Base-by-base conservation (phyloP, 345 rosid genomes). In the Euphorbia pulcherrima region DNA sequence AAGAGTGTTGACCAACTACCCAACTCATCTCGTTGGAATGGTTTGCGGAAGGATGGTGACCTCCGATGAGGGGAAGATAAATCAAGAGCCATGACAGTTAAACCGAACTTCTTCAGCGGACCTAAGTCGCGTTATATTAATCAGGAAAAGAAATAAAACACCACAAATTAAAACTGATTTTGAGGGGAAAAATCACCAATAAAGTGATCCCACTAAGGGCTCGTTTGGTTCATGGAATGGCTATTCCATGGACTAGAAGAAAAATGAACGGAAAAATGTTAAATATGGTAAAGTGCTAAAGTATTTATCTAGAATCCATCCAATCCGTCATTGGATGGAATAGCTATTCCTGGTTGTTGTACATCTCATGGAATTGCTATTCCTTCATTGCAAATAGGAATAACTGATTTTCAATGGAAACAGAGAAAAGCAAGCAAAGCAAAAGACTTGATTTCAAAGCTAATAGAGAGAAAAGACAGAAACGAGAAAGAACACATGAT, bases 11-110 rank as follows among this genome's bases (percentile, higher is more conserved):
- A 86, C 77, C 87, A 94, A 84, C 90, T 91, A 37, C 91, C 95
- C 71, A 83, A 71, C 54, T 94, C 99, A 50, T 91, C 97, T 71
- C 86, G 81, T 14, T 75, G 75, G 28, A 85, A 82, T 29, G 75
- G 90, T 77, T 67, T 94, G 80, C 88, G 80, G 68, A 83, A 80
- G 5, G 89, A 77, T 37, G 89, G 81, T 8, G 87, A 81, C 73
- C 88, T 87, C 75, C 90, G 79, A 72, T 82, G 81, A 44, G 97
- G 97, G 56, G 96, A 88, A 33, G 96, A 82, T 62, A 89, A 75
- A 37, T 94, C 97, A 2, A 89, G 88, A 80, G 82, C 97, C 99
- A 89, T 89, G 2, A 16, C 70, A 40, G 20, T 28, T 60, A 40
- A 24, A 39, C 44, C 18, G 21, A 72, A 63, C 62, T 26, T 28